These are phyloP conservation scores for Colletotrichum sp. DNA, from an alignment of 2,329 filamentous ascomycete genomes.

Conservation along the genomic window DNA sequence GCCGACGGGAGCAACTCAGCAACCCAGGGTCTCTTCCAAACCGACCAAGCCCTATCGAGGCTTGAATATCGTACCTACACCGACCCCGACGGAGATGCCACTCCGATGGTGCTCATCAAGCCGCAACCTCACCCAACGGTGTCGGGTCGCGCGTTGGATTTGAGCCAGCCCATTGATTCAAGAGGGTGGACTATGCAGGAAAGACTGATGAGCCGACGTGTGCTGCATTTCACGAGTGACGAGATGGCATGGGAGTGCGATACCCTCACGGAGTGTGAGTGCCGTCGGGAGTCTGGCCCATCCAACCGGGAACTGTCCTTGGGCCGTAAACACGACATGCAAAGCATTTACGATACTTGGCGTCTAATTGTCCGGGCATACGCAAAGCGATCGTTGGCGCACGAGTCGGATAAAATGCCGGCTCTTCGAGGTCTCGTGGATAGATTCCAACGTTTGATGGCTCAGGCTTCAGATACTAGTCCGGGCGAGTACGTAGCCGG, in stretches of 20 bases:
- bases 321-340: neutral
- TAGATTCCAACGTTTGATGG: neutral
- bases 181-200: neutral
- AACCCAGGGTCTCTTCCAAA: neutral
- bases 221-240: neutral
- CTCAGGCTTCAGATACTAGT: accelerated
- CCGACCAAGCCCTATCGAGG: neutral
- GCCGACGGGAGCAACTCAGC: neutral
- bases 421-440: neutral
- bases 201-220: neutral
- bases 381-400: neutral
- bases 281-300: neutral
- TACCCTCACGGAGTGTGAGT: neutral
- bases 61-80: neutral
- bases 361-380: neutral
- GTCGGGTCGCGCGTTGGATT: neutral
- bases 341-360: neutral
- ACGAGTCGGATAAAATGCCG: neutral
- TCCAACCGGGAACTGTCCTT: neutral
- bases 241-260: neutral
- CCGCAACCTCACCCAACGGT: neutral
- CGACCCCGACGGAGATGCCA: neutral
- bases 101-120: neutral
- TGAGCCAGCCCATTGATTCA: neutral
- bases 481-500: neutral